A percentile compares a stretch with the other conserved stretches of the same genome.
Evolutionary conservation across 1,284 basidiomycete genomes (phyloP).

Genomic region (Leccinum fallax): DNA sequence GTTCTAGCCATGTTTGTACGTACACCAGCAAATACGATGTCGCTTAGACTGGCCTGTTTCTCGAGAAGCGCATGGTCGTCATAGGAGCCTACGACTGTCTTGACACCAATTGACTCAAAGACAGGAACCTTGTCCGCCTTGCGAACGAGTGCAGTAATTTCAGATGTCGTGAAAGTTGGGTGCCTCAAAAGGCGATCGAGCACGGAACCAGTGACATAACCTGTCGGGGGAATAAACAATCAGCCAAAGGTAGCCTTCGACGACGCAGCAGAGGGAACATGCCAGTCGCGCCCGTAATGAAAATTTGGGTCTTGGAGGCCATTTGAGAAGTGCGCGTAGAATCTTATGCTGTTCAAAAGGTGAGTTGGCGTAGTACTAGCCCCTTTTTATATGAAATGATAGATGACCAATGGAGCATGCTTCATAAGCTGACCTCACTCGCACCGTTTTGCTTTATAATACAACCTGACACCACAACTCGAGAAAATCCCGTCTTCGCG

Average conservation of each 20-base stretch:
- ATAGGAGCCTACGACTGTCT: slow-evolving; percentile 29
- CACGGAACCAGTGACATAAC: slow-evolving; percentile 50
- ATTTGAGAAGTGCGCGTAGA: slow-evolving; percentile 5
- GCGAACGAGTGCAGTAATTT: slow-evolving; percentile 45
- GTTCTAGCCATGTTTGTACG: slow-evolving; percentile 3
- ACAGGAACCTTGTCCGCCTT: slow-evolving; percentile 35
- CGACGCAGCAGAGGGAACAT: not conserved
- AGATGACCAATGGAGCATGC: slow-evolving; percentile 4
- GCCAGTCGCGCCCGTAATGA: slow-evolving; percentile 33
- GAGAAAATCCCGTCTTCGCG: not conserved
- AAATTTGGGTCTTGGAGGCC: slow-evolving; percentile 26
- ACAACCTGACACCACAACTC: not conserved
- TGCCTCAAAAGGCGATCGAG: slow-evolving; percentile 41
- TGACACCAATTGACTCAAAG: slow-evolving; percentile 31
- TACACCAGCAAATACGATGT: slow-evolving; percentile 40
- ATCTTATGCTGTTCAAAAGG: not conserved
- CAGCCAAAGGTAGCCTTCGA: not conserved
- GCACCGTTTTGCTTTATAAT: not conserved
- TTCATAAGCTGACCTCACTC: slow-evolving; percentile 1
- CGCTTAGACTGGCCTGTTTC: slow-evolving; percentile 30
- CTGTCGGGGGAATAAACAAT: slow-evolving; percentile 23
- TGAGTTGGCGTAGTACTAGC: not conserved
- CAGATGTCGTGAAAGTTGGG: slow-evolving; percentile 33
- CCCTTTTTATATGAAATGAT: not conserved
- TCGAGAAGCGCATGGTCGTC: slow-evolving; percentile 30